A percentile compares a stretch with the other conserved stretches of the same genome.
Conservation (phyloP, 2,329 filamentous ascomycete genomes). For the Cladosporium phlei region DNA sequence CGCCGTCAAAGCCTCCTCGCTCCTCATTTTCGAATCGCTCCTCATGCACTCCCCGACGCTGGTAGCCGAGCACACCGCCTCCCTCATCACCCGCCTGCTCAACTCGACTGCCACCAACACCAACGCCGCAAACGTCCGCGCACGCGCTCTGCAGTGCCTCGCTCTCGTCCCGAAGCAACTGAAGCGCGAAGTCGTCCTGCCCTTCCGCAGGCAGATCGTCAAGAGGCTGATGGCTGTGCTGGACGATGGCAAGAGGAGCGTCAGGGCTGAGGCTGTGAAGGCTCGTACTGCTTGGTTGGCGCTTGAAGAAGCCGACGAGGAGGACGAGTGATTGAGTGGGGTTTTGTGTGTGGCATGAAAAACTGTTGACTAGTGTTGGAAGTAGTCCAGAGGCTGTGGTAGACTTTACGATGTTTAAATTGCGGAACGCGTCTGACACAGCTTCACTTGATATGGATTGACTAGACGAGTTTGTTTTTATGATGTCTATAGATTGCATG, state of each 20-base stretch:
- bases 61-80: constrained; percentile 53
- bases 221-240: constrained; percentile 51
- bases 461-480: no score
- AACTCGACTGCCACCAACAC: constrained; percentile 33
- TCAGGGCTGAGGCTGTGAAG: constrained; percentile 58
- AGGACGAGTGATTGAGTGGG: constrained; percentile 37
- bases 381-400: no score
- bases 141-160: constrained; percentile 46
- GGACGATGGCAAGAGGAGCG: constrained; percentile 60
- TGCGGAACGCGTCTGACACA: no score
- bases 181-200: constrained; percentile 49
- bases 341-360: no score
- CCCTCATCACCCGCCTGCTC: constrained; percentile 53
- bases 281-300: constrained; percentile 58
- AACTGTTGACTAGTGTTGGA: no score
- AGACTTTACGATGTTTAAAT: no score
- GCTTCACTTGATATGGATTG: no score
- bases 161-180: constrained; percentile 45
- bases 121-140: constrained; percentile 41
- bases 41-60: constrained; percentile 53
- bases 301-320: constrained; percentile 53
- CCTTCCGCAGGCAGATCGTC: constrained; percentile 54
- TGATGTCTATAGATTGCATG: no score
- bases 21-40: constrained; percentile 55
- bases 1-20: constrained; percentile 55